Base-by-base conservation (phyloP, 2,329 filamentous ascomycete genomes). In the Didymosphaeria variabile region DNA sequence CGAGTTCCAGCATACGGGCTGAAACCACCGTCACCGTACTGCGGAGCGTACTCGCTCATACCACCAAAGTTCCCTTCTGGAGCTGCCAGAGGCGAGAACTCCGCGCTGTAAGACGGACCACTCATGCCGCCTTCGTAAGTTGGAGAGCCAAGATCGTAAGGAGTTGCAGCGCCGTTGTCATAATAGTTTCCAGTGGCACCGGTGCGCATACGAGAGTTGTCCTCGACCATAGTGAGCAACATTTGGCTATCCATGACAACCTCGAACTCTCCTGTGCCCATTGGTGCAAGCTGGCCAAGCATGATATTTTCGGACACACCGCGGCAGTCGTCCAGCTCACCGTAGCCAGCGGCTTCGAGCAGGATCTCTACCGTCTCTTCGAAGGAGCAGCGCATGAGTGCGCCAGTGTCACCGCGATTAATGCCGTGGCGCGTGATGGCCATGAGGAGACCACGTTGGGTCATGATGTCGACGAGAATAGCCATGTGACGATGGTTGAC, bases 251-350 rank as follows among this genome's bases (percentile, higher is more conserved):
- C 96, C 68, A 99, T 86, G 69, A 94, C 89, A 57, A 98, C 89
- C 67, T 99, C 93, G 72, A 99, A 94, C 79, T 97, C 93, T 66
- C 95, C 95, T 60, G 96, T 99, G 64, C 95, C 95, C 86, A 97
- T 94, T 32, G 96, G 95, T 5, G 96, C 95, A 81, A 98, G 88
- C 82, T 99, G 95, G 64, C 95, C 95, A 64, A 99, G 87, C 88
- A 99, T 99, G 76, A 99, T 90, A 82, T 99, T 99, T 82, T 99
- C 95, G 17, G 95, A 98, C 54, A 99, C 94, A 85, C 95, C 95
- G 62, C 93, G 91, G 83, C 96, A 99, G 80, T 99, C 95, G 75
- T 99, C 95, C 34, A 99, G 86, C 79, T 99, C 95, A 77, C 95
- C 95, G 54, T 92, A 92, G 17, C 93, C 93, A 26, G 95, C 95